Evolutionary conservation across 2,329 filamentous ascomycete species (phyloP).

Genomic region (Neofusicoccum umdonicola): DNA sequence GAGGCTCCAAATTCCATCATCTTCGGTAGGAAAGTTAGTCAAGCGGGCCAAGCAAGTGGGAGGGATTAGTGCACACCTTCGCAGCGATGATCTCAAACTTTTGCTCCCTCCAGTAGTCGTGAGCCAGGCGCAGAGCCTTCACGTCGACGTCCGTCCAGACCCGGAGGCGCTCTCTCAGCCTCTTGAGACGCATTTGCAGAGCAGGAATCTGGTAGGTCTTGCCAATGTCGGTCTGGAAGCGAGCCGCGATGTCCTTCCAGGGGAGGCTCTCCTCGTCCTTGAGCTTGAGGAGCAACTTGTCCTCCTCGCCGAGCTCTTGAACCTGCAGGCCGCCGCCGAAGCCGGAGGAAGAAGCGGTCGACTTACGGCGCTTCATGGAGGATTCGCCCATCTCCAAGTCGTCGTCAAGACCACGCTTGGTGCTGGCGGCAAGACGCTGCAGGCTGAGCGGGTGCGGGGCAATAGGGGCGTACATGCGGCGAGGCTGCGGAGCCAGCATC

Average conservation of each 20-base stretch:
- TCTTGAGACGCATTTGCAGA: constrained; percentile 55
- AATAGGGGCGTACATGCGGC: constrained; percentile 43
- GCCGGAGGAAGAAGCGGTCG: constrained; percentile 25
- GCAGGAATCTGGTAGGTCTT: constrained; percentile 52
- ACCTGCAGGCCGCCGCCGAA: constrained; percentile 30
- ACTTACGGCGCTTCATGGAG: constrained; percentile 42
- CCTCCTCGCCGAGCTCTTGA: constrained; percentile 51
- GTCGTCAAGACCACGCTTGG: constrained; percentile 41
- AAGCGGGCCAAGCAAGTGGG: neutral
- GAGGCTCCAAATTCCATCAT: constrained; percentile 52
- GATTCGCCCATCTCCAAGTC: constrained; percentile 30
- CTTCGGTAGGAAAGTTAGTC: constrained; percentile 29
- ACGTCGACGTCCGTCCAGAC: constrained; percentile 53
- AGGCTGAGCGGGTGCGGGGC: constrained; percentile 42
- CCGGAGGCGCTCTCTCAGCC: constrained; percentile 50
- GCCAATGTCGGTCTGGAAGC: constrained; percentile 49
- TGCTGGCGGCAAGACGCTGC: constrained; percentile 27
- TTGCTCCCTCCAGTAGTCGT: constrained; percentile 53
- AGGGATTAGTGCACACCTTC: constrained; percentile 40
- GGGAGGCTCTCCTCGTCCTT: constrained; percentile 53
- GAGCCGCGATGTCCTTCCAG: constrained; percentile 55
- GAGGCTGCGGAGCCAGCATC: constrained; percentile 32
- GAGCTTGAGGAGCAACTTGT: constrained; percentile 49
- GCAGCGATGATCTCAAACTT: constrained; percentile 55
- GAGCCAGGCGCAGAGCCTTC: constrained; percentile 48